Evolutionary conservation across 2,329 filamentous ascomycete species (phyloP).

Genomic region (Trichophyton schoenleinii): DNA sequence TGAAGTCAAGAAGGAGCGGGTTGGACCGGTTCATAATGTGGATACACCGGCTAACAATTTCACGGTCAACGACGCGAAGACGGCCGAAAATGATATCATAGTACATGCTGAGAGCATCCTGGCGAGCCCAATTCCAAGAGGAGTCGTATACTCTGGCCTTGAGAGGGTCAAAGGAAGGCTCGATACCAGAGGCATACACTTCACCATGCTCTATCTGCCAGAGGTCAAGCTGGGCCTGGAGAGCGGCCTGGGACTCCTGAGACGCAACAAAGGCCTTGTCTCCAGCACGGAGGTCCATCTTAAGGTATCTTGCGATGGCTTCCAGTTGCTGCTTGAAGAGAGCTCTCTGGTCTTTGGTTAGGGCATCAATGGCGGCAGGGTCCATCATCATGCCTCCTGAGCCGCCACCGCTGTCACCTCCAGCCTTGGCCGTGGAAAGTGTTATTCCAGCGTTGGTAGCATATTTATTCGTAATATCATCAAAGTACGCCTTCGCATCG

Average conservation of each 20-base stretch:
- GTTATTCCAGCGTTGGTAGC: conserved; percentile 71
- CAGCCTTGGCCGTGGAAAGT: conserved; percentile 58
- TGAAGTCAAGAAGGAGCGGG: conserved; percentile 88
- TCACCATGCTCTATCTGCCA: conserved; percentile 95
- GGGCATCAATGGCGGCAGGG: conserved; percentile 84
- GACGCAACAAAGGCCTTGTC: conserved; percentile 84
- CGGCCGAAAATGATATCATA: conserved; percentile 98
- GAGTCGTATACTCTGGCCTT: conserved; percentile 97
- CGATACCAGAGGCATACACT: conserved; percentile 87
- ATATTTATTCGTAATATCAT: conserved; percentile 81
- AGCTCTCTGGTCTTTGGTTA: conserved; percentile 91
- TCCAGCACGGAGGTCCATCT: conserved; percentile 91
- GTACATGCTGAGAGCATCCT: conserved; percentile 96
- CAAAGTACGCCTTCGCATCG: conserved; percentile 86
- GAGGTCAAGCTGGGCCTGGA: conserved; percentile 86
- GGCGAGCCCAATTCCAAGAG: conserved; percentile 97
- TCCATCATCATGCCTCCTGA: conserved; percentile 98
- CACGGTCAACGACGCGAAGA: conserved; percentile 81
- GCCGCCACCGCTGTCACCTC: conserved; percentile 58
- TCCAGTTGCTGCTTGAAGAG: conserved; percentile 98
- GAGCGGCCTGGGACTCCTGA: conserved; percentile 70
- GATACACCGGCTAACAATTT: conserved; percentile 97
- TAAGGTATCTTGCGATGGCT: conserved; percentile 85
- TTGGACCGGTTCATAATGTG: conserved; percentile 99
- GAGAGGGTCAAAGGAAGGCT: conserved; percentile 81